Evolutionary conservation across 2,329 filamentous ascomycete species (phyloP), one percentile per base, ranked within the genome.

Genomic region (Aureobasidium leucospermi): DNA sequence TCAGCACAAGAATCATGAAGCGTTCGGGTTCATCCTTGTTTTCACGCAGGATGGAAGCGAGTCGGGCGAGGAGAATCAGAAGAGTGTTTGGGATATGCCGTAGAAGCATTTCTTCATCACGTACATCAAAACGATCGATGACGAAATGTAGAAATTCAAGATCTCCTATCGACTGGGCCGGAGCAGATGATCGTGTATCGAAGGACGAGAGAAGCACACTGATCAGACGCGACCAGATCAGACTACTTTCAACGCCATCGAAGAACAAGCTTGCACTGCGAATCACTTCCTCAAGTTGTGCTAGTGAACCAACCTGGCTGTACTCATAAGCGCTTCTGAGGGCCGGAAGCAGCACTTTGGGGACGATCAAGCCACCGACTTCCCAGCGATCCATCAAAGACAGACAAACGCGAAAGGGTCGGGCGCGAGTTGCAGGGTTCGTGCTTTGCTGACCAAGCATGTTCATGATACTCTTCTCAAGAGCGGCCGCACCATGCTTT

Each of bases 321-420:
- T 91, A 97, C 47, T 79, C 76, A 64, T 87, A 85, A 39, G 96
- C 86, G 66, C 87, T 95, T 69, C 86, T 82, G 66, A 99, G 83
- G 29, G 93, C 86, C 3, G 92, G 89, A 13, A 96, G 78, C 68
- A 99, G 97, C 13, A 97, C 83, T 62, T 90, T 86, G 0, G 92
- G 89, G 1, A 97, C 87, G 48, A 99, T 85, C 16, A 93, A 79
- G 1, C 90, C 90, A 32, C 94, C 94, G 64, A 99, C 93, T 71
- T 99, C 94, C 92, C 91, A 97, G 61, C 92, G 86, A 74, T 99
- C 94, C 94, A 99, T 97, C 56, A 99, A 78, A 15, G 95, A 96
- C 2, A 97, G 81, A 67, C 91, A 95, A 63, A 97, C 90, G 60
- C 92, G 86, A 69, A 96, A 96, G 0, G 94, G 93, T 41, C 86